Percentiles rank a stretch among this genome's conserved stretches.
Evolutionary conservation across 768 basidiomycete species (phyloP).

Genomic region (Grammothele lineata): DNA sequence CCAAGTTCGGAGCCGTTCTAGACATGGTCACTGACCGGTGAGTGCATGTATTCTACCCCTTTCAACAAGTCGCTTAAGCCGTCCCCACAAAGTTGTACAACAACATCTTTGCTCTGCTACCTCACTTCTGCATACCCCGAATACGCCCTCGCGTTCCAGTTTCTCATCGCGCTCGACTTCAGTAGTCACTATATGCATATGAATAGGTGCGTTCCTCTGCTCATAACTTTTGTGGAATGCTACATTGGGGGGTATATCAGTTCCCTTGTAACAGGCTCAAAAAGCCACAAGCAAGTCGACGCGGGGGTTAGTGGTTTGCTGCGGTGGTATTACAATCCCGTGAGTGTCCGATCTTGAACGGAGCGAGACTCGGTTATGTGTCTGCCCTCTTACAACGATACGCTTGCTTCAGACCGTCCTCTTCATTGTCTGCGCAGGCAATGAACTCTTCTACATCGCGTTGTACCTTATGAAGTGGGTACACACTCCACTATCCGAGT

Average conservation of each 20-base stretch:
- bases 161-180: constrained; percentile 95
- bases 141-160: constrained; percentile 86
- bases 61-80: too few relatives aligned
- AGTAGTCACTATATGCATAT: constrained; percentile 99
- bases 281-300: constrained; percentile 88
- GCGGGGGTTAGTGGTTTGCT: constrained; percentile 91
- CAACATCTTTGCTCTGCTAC: constrained; percentile 91
- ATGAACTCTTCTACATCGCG: constrained; percentile 94
- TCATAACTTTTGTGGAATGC: too few relatives aligned
- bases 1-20: constrained; percentile 94
- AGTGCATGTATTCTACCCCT: constrained; percentile 22
- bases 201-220: constrained; percentile 71
- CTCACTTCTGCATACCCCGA: constrained; percentile 84
- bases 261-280: constrained; percentile 90
- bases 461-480: constrained; percentile 92
- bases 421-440: constrained; percentile 90
- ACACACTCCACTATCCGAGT: constrained; percentile 59
- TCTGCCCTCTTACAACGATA: too few relatives aligned
- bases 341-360: constrained; percentile 46
- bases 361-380: too few relatives aligned
- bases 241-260: constrained; percentile 35
- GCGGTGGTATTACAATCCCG: constrained; percentile 90
- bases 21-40: constrained; percentile 99
- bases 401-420: constrained; percentile 64
- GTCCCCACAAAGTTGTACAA: constrained; percentile 73